Base-by-base conservation (phyloP, 331 rosid genomes). In the Erythrophleum ivorense region DNA sequence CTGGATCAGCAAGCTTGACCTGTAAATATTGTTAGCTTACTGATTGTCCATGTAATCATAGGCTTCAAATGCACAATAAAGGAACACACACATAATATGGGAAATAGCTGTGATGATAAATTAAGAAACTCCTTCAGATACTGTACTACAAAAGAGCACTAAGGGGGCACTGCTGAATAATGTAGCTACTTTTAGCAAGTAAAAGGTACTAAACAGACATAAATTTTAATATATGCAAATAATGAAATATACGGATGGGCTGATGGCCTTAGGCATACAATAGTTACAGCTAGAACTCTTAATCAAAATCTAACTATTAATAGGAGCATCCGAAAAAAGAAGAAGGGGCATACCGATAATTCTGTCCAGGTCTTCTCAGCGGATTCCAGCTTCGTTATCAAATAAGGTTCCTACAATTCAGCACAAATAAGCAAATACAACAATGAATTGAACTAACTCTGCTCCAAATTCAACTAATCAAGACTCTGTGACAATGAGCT, bases 321-420 rank as follows among this genome's bases (percentile, higher is more conserved):
- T 55, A 2, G 54, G 5, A 52, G 1, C 75, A 76, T 85, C 7
- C 12, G 15, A 34, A 6, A 16, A 64, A 36, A 15, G 29, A 43
- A 10, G 1, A 36, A 38, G 36, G 9, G 49, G 7, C 81, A 75
- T 88, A 95, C 99, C 91, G 98, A 93, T 86, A 95, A 85, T 7
- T 95, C 99, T 80, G 88, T 89, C 99, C 99, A 95, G 2, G 97
- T 95, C 75, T 93, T 95, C 94, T 93, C 95, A 0, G 99, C 97
- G 14, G 99, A 95, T 16, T 95, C 95, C 54, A 95, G 92, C 90
- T 95, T 95, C 63, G 87, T 82, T 71, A 93, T 89, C 82, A 95
- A 80, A 88, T 91, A 88, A 38, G 99, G 99, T 83, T 91, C 98
- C 98, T 95, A 78, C 33, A 84, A 85, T 55, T 81, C 60, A 76